phyloP scores from a whole-genome alignment of 1,284 basidiomycete species.

The Golubevia pallescens region DNA sequence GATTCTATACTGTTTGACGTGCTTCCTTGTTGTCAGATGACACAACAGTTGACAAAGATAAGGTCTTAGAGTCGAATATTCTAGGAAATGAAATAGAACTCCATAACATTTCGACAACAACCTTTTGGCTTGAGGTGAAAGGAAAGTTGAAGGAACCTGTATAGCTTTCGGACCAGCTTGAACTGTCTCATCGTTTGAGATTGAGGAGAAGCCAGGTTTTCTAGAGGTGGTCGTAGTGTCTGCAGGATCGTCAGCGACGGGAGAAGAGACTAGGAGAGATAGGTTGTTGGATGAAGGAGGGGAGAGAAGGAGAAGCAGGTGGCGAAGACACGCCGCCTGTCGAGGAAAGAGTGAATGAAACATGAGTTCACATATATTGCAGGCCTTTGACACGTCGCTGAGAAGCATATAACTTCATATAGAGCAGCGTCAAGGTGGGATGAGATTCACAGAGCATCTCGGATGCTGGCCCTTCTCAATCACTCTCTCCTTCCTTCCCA shows the following conservation, averaged over 20 bases:
- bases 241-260: background rate
- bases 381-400: too few species aligned
- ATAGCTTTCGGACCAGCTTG: background rate
- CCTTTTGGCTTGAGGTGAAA: slow-evolving; percentile 21
- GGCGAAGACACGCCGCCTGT: background rate
- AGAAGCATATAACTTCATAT: too few species aligned
- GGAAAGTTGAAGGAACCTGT: slow-evolving; percentile 23
- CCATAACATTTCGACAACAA: slow-evolving; percentile 29
- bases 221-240: background rate
- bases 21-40: slow-evolving; percentile 25
- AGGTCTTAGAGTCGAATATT: slow-evolving; percentile 32
- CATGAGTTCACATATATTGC: background rate
- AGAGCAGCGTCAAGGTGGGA: too few species aligned
- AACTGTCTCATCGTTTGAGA: background rate
- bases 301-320: slow-evolving; percentile 1
- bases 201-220: background rate
- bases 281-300: slow-evolving; percentile 3
- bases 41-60: slow-evolving; percentile 36
- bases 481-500: background rate
- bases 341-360: background rate
- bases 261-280: background rate
- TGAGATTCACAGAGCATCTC: too few species aligned
- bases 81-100: slow-evolving; percentile 40
- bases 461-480: background rate
- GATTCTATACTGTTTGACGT: slow-evolving; percentile 39